phyloP scores from a whole-genome alignment of 169 alveolate genomes.

The Cryptosporidium canis region DNA sequence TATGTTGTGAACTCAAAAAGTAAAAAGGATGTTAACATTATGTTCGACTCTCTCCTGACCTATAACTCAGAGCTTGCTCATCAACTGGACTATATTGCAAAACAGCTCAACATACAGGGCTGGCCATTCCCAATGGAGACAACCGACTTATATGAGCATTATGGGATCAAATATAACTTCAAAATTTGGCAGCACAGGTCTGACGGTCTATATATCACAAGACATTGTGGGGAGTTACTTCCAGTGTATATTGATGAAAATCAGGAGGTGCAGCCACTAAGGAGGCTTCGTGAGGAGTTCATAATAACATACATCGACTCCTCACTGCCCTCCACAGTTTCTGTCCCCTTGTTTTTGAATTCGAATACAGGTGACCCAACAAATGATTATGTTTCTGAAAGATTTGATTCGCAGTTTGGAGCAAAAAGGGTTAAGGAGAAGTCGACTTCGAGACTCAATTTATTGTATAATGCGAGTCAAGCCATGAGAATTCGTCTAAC shows the following conservation, averaged over 20 bases:
- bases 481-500: constrained; percentile 54
- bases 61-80: constrained; percentile 49
- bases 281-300: constrained; percentile 50
- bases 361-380: constrained; percentile 50
- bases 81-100: constrained; percentile 31
- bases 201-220: constrained; percentile 58
- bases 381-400: constrained; percentile 1
- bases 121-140: constrained; percentile 74
- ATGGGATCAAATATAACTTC: constrained; percentile 45
- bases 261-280: constrained; percentile 36
- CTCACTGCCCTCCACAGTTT: constrained; percentile 50
- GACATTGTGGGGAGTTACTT: constrained; percentile 64
- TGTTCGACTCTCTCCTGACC: constrained; percentile 33
- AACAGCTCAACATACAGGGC: constrained; percentile 60
- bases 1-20: background rate
- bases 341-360: constrained; percentile 57
- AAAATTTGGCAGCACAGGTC: constrained; percentile 70
- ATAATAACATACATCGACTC: constrained; percentile 34
- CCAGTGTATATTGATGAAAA: constrained; percentile 67
- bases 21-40: constrained; percentile 22
- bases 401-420: background rate
- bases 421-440: background rate
- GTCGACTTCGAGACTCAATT: background rate
- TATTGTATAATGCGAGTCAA: constrained; percentile 56
- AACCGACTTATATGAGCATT: constrained; percentile 28